A percentile compares a stretch with the other conserved stretches of the same genome.
phyloP scores from a whole-genome alignment of 805 yeast species.

The Lachancea fermentati region DNA sequence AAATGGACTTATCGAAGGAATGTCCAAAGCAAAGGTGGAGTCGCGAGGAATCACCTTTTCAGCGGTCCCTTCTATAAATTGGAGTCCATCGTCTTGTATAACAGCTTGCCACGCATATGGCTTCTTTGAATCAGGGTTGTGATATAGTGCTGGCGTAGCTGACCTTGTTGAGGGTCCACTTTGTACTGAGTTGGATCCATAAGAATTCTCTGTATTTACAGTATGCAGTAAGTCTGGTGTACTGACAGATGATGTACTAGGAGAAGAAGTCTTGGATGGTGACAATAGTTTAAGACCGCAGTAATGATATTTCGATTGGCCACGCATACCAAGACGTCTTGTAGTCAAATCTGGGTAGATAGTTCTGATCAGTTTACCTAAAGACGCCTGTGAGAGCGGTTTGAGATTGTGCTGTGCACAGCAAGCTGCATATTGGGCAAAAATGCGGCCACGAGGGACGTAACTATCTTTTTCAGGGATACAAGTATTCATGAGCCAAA shows the following conservation, averaged over 20 bases:
- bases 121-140: neutral
- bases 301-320: slow-evolving; percentile 79
- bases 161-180: slow-evolving; percentile 1
- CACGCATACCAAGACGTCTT: slow-evolving; percentile 75
- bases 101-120: neutral
- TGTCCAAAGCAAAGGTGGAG: slow-evolving; percentile 31
- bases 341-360: slow-evolving; percentile 64
- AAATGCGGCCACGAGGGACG: slow-evolving; percentile 62
- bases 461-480: slow-evolving; percentile 44
- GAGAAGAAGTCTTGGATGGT: slow-evolving; percentile 25
- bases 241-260: slow-evolving; percentile 15
- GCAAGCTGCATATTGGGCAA: slow-evolving; percentile 55
- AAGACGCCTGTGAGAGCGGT: slow-evolving; percentile 68
- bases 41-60: slow-evolving; percentile 26
- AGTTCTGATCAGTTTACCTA: slow-evolving; percentile 67
- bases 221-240: slow-evolving; percentile 1
- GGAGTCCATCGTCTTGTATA: neutral
- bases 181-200: slow-evolving; percentile 1
- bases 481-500: slow-evolving; percentile 69
- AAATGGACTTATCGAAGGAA: slow-evolving; percentile 32
- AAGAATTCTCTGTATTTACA: neutral
- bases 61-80: neutral
- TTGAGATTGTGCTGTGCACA: slow-evolving; percentile 51
- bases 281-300: slow-evolving; percentile 59
- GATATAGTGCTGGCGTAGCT: neutral